A percentile compares a stretch with the other conserved stretches of the same genome.
Evolutionary conservation across 2,329 filamentous ascomycete genomes (phyloP).

Genomic region (Trichothecium sympodiale): DNA sequence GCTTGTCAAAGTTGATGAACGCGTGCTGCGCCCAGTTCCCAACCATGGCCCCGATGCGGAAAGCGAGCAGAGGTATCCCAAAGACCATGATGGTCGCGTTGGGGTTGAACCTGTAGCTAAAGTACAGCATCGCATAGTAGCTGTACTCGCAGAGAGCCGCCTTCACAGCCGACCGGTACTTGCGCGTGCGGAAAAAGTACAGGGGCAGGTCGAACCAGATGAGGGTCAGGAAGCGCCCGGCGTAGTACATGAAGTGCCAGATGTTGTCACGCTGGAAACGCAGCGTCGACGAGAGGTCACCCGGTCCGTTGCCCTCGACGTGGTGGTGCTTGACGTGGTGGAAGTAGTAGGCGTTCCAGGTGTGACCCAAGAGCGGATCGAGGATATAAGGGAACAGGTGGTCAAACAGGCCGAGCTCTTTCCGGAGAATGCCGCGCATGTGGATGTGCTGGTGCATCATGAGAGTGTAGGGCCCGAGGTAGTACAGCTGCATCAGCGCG

Average conservation of each 20-base stretch:
- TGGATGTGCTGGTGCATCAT: constrained; percentile 84
- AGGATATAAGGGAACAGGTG: constrained; percentile 58
- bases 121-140: constrained; percentile 22
- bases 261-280: constrained; percentile 63
- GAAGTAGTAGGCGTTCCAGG: constrained; percentile 77
- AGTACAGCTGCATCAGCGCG: constrained; percentile 53
- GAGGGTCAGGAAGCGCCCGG: constrained; percentile 62
- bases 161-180: constrained; percentile 40
- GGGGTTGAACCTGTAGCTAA: constrained; percentile 27
- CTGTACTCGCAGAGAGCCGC: constrained; percentile 50
- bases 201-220: constrained; percentile 65
- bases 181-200: constrained; percentile 60
- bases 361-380: constrained; percentile 71
- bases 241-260: constrained; percentile 57
- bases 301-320: constrained; percentile 68
- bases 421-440: constrained; percentile 55
- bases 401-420: constrained; percentile 46
- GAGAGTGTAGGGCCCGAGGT: constrained; percentile 63
- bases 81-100: constrained; percentile 53
- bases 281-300: constrained; percentile 66
- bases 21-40: constrained; percentile 82
- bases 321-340: constrained; percentile 83
- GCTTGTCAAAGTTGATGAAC: constrained; percentile 64
- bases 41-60: constrained; percentile 65
- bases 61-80: constrained; percentile 51